A percentile compares a stretch with the other conserved stretches of the same genome.
These are phyloP conservation scores for Rhynchosporium secalis DNA, from an alignment of 2,329 filamentous ascomycete species.

Conservation along the genomic window DNA sequence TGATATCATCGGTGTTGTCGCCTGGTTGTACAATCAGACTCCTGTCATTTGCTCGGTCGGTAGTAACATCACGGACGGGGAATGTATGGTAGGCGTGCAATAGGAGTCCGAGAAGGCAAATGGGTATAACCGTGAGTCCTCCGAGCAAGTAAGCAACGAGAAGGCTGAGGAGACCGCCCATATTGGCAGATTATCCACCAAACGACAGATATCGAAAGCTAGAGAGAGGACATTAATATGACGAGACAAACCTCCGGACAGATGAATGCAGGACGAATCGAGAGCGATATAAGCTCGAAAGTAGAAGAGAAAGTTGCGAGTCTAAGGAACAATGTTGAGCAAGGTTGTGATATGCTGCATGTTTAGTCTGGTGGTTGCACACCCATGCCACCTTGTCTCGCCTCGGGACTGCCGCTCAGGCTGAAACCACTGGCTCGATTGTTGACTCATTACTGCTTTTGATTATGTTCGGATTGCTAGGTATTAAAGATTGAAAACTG, in stretches of 20 bases:
- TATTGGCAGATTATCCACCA: slow-evolving; percentile 15
- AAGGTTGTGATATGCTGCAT: neutral
- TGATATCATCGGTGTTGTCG: slow-evolving; percentile 66
- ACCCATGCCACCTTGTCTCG: neutral
- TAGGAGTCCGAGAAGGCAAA: slow-evolving; percentile 62
- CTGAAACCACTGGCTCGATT: neutral
- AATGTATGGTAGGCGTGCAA: slow-evolving; percentile 69
- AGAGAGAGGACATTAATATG: slow-evolving; percentile 2
- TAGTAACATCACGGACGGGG: slow-evolving; percentile 52
- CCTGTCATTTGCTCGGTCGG: slow-evolving; percentile 38
- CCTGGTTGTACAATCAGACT: slow-evolving; percentile 55
- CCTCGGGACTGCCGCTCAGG: neutral
- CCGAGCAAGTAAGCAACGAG: slow-evolving; percentile 78
- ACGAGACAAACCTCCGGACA: neutral
- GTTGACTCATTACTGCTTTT: neutral
- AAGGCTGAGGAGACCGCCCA: slow-evolving; percentile 23
- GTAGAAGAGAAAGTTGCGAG: neutral
- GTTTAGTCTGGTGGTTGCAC: slow-evolving; percentile 12
- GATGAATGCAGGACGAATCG: neutral
- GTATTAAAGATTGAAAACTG: no score
- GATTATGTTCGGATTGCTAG: no score
- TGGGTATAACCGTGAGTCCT: slow-evolving; percentile 83
- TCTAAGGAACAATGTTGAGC: neutral
- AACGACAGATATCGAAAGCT: slow-evolving; percentile 3
- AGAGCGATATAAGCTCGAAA: neutral